A percentile compares a stretch with the other conserved stretches of the same genome.
These are phyloP conservation scores for Cucurbita maxima DNA, from an alignment of 306 rosid genomes.

Conservation along the genomic window DNA sequence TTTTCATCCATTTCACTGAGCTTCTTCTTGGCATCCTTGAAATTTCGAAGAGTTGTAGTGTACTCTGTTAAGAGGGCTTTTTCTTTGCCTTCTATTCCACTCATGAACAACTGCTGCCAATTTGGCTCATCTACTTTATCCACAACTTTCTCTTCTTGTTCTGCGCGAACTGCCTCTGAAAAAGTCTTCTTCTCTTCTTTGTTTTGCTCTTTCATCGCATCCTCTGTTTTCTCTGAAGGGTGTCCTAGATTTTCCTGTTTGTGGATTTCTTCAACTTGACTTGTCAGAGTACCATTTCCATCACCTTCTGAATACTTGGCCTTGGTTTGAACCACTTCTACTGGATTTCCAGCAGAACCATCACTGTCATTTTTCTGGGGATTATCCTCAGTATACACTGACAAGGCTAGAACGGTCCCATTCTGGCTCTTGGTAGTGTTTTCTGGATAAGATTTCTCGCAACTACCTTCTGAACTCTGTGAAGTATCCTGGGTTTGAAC, in stretches of 20 bases:
- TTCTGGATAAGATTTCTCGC: not conserved
- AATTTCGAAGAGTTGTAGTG: conserved; percentile 66
- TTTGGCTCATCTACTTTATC: conserved; percentile 51
- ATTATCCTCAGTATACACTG: not conserved
- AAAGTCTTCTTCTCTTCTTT: conserved; percentile 13
- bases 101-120: conserved; percentile 51
- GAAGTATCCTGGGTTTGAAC: not conserved
- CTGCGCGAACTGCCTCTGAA: conserved; percentile 11
- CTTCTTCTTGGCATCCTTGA: conserved; percentile 67
- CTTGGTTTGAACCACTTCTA: not conserved
- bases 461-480: not conserved
- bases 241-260: not conserved
- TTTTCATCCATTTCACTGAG: conserved; percentile 47
- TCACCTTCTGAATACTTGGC: not conserved
- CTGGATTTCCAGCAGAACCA: not conserved
- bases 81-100: conserved; percentile 63
- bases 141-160: conserved; percentile 13
- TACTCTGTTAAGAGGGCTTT: conserved; percentile 52
- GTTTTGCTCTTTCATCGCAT: conserved; percentile 10
- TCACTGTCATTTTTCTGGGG: not conserved
- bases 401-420: not conserved
- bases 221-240: conserved; percentile 10
- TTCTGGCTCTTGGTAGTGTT: not conserved
- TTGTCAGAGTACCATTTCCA: not conserved
- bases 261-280: not conserved